A percentile compares a stretch with the other conserved stretches of the same genome.
Conservation (phyloP, 1,284 basidiomycete genomes). For the Cryptococcus wingfieldii region DNA sequence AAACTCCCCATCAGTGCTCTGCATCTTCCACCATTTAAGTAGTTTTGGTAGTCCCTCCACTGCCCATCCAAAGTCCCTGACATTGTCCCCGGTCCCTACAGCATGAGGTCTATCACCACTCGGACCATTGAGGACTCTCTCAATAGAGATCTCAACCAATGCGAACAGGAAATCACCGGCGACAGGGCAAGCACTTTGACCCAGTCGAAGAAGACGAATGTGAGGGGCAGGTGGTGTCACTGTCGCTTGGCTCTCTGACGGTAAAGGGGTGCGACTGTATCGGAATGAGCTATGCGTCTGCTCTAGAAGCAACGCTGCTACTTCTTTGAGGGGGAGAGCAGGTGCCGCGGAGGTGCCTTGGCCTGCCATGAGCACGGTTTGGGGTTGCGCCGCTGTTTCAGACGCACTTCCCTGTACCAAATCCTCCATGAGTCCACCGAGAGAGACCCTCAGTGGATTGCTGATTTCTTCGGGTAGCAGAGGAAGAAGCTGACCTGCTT, state of each 20-base stretch:
- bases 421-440: conserved; percentile 42
- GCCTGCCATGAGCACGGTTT: neutral
- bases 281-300: conserved; percentile 11
- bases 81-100: conserved; percentile 3
- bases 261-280: neutral
- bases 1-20: conserved; percentile 13
- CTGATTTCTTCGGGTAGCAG: conserved; percentile 32
- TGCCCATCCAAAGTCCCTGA: conserved; percentile 22
- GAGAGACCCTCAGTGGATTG: conserved; percentile 28
- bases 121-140: neutral
- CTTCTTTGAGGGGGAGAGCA: neutral
- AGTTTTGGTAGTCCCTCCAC: conserved; percentile 29
- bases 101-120: neutral
- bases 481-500: conserved; percentile 32
- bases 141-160: conserved; percentile 8
- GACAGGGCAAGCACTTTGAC: conserved; percentile 6
- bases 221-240: neutral
- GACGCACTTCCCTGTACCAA: conserved; percentile 12
- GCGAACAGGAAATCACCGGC: conserved; percentile 10
- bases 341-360: neutral
- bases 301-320: conserved; percentile 20
- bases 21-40: conserved; percentile 35
- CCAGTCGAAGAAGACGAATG: conserved; percentile 9
- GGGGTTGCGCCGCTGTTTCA: neutral
- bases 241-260: neutral